phyloP scores from a whole-genome alignment of 768 basidiomycete genomes.

The Suillus luteus region DNA sequence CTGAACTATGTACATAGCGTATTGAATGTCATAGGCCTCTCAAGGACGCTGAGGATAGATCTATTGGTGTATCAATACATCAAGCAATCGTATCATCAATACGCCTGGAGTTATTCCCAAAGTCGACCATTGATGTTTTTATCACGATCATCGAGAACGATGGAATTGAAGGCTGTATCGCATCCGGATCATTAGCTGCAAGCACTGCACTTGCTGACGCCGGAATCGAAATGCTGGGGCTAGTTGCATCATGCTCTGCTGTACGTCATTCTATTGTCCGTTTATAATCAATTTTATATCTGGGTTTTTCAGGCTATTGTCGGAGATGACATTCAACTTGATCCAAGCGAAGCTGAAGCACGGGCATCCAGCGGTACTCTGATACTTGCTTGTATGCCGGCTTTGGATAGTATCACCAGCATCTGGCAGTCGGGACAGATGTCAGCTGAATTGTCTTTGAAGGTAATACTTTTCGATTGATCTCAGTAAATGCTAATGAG shows the following conservation, averaged over 20 bases:
- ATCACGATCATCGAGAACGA: constrained; percentile 91
- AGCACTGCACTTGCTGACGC: constrained; percentile 92
- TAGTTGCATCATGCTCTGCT: constrained; percentile 82
- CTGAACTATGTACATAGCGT: constrained; percentile 7
- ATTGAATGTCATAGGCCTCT: constrained; percentile 9
- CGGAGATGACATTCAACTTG: constrained; percentile 66
- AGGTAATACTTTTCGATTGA: constrained; percentile 44
- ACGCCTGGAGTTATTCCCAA: constrained; percentile 88
- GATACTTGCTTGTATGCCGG: constrained; percentile 86
- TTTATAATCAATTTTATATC: constrained; percentile 15
- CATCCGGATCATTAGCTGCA: constrained; percentile 83
- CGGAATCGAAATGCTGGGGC: constrained; percentile 86
- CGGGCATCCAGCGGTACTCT: constrained; percentile 60
- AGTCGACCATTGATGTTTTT: constrained; percentile 91
- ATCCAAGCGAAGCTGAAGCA: constrained; percentile 77
- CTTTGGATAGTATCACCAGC: constrained; percentile 78
- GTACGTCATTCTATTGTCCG: constrained; percentile 43
- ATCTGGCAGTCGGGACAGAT: constrained; percentile 84
- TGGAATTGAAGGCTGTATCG: constrained; percentile 85
- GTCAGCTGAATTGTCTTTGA: constrained; percentile 50
- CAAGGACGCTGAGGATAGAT: constrained; percentile 93
- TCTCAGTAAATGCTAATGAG: not conserved
- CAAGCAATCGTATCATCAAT: constrained; percentile 85
- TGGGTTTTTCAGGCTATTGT: constrained; percentile 49
- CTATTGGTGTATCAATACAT: constrained; percentile 79